Evolutionary conservation across 2,329 filamentous ascomycete species (phyloP).

Genomic region (Ramichloridium luteum): DNA sequence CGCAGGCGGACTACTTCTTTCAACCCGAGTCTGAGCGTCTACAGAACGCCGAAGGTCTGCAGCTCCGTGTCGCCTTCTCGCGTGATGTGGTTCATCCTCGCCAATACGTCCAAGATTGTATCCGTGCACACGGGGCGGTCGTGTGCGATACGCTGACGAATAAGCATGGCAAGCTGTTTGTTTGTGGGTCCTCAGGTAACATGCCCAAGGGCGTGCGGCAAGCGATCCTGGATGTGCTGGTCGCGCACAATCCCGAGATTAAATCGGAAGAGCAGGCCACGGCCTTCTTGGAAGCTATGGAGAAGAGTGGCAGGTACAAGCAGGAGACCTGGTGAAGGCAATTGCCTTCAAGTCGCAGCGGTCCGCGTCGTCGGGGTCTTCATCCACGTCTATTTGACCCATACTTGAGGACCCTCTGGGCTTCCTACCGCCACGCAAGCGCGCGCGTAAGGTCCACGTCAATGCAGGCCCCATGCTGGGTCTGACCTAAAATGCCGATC

Average conservation of each 20-base stretch:
- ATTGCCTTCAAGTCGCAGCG: too few relatives aligned
- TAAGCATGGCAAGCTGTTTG: constrained; percentile 41
- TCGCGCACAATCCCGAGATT: constrained; percentile 35
- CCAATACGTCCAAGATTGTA: constrained; percentile 55
- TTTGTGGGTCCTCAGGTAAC: constrained; percentile 52
- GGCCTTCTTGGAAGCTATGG: constrained; percentile 42
- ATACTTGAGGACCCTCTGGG: too few relatives aligned
- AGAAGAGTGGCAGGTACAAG: constrained; percentile 50
- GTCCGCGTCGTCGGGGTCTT: too few relatives aligned
- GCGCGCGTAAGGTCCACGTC: too few relatives aligned
- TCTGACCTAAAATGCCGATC: too few relatives aligned
- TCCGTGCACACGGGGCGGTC: constrained; percentile 38
- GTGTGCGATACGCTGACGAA: constrained; percentile 43
- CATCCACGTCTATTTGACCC: too few relatives aligned
- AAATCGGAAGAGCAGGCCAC: constrained; percentile 52
- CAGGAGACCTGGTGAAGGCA: constrained; percentile 66
- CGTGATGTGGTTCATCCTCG: constrained; percentile 50
- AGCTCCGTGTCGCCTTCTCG: constrained; percentile 56
- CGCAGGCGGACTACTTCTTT: constrained; percentile 69
- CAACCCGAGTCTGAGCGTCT: constrained; percentile 56
- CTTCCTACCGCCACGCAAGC: too few relatives aligned
- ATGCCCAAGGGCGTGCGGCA: constrained; percentile 61
- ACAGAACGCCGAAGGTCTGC: constrained; percentile 32
- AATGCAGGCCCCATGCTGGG: too few relatives aligned
- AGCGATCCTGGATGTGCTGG: constrained; percentile 51